Evolutionary conservation across 495 filamentous ascomycete species (phyloP), one percentile per base, ranked within the genome.

Genomic region (Lophiostoma macrostomum): DNA sequence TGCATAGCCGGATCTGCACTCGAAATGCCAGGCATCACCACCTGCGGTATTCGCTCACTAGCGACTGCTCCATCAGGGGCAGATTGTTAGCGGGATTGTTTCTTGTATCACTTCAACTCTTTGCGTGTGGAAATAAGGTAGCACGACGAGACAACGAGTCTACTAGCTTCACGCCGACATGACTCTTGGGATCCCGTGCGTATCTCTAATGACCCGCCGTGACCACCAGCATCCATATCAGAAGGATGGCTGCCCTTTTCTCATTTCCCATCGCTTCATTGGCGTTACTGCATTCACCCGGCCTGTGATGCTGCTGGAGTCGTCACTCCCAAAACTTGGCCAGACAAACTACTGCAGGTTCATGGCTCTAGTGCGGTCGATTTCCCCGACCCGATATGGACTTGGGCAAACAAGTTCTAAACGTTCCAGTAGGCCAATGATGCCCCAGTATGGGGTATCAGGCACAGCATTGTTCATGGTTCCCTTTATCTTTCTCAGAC

Each of bases 101-200:
- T n/a, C n/a, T n/a, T n/a, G n/a, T n/a, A n/a, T n/a, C n/a, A n/a
- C n/a, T n/a, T n/a, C n/a, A n/a, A n/a, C n/a, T n/a, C n/a, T n/a
- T n/a, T n/a, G n/a, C n/a, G 20, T 30, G 53, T 50, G 46, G 53
- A 56, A 24, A 50, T 50, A 46, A 57, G 37, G 53, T 50, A 25
- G 37, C 19, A 50, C 45, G 24, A 24, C 25, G 8, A 38, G 5
- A n/a, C n/a, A n/a, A n/a, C n/a, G n/a, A n/a, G n/a, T n/a, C n/a
- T n/a, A n/a, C n/a, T n/a, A n/a, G n/a, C n/a, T n/a, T n/a, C n/a
- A n/a, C n/a, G n/a, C n/a, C n/a, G n/a, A n/a, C n/a, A n/a, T n/a
- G n/a, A n/a, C n/a, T n/a, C n/a, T n/a, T n/a, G n/a, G n/a, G n/a
- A n/a, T n/a, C n/a, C n/a, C n/a, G n/a, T n/a, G n/a, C n/a, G n/a